Conservation (phyloP, 1,284 basidiomycete species). For the Trichosporon inkin region DNA sequence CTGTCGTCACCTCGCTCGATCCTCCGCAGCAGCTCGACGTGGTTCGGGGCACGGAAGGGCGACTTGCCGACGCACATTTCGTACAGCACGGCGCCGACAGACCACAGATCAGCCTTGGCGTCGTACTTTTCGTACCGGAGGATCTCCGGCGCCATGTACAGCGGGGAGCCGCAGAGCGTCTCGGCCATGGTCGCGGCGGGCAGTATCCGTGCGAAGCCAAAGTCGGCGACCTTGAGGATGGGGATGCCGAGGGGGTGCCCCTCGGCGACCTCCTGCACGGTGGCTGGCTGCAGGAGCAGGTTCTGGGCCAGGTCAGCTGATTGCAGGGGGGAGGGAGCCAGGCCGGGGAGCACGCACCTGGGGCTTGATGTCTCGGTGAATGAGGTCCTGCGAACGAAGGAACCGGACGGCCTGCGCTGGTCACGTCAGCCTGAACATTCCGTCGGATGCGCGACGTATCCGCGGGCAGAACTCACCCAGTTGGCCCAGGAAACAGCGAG, state of each 20-base stretch:
- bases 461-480: conserved; percentile 59
- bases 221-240: conserved; percentile 94
- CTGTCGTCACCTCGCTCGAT: conserved; percentile 73
- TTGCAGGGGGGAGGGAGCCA: too few species aligned
- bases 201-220: conserved; percentile 91
- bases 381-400: conserved; percentile 79
- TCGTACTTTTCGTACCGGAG: conserved; percentile 96
- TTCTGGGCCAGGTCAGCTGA: conserved; percentile 57
- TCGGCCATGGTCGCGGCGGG: conserved; percentile 93
- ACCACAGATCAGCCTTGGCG: conserved; percentile 97
- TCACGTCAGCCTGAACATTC: conserved; percentile 15
- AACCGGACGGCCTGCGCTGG: conserved; percentile 88
- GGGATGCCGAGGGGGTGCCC: conserved; percentile 90
- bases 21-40: conserved; percentile 89
- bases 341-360: conserved; percentile 61
- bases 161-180: conserved; percentile 92
- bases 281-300: conserved; percentile 78
- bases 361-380: conserved; percentile 97
- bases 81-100: conserved; percentile 91
- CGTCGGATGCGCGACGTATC: background rate
- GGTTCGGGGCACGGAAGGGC: conserved; percentile 91
- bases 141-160: conserved; percentile 99
- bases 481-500: conserved; percentile 88
- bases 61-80: conserved; percentile 93
- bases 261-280: conserved; percentile 68